Evolutionary conservation across 1,284 basidiomycete species (phyloP).

Genomic region (Sanghuangporus baumii): DNA sequence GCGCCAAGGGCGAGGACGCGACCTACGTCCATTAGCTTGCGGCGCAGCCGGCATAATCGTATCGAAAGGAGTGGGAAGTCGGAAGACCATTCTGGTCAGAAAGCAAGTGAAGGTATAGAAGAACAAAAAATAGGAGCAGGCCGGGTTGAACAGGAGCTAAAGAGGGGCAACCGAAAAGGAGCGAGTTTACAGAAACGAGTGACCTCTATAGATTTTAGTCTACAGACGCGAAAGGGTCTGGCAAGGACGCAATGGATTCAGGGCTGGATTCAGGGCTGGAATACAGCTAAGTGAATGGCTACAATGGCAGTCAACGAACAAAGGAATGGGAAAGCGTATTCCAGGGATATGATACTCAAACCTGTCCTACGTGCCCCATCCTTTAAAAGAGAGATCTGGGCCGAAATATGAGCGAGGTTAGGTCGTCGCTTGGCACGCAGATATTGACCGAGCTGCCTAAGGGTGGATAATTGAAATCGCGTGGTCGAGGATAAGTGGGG

Average conservation of each 20-base stretch:
- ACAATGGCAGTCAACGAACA: neutral
- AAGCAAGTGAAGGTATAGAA: neutral
- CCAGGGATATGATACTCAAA: neutral
- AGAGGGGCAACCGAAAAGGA: neutral
- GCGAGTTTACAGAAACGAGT: neutral
- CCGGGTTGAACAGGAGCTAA: neutral
- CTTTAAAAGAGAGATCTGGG: neutral
- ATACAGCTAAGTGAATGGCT: too few relatives aligned
- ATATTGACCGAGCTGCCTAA: neutral
- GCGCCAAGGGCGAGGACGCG: conserved; percentile 43
- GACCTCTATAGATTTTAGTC: neutral
- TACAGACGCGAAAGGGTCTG: neutral
- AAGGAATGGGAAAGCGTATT: neutral
- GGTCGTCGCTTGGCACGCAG: neutral
- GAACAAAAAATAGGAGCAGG: neutral
- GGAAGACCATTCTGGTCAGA: conserved; percentile 42
- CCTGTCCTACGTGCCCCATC: neutral
- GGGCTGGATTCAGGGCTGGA: too few relatives aligned
- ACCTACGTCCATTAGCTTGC: conserved; percentile 21
- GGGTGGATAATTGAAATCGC: neutral
- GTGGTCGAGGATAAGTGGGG: neutral
- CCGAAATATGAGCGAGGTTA: neutral
- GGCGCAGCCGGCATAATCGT: conserved; percentile 48
- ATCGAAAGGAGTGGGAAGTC: conserved; percentile 54
- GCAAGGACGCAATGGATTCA: neutral